Evolutionary conservation across 345 rosid species (phyloP), one percentile per base, ranked within the genome.

Genomic region (Camelina neglecta): DNA sequence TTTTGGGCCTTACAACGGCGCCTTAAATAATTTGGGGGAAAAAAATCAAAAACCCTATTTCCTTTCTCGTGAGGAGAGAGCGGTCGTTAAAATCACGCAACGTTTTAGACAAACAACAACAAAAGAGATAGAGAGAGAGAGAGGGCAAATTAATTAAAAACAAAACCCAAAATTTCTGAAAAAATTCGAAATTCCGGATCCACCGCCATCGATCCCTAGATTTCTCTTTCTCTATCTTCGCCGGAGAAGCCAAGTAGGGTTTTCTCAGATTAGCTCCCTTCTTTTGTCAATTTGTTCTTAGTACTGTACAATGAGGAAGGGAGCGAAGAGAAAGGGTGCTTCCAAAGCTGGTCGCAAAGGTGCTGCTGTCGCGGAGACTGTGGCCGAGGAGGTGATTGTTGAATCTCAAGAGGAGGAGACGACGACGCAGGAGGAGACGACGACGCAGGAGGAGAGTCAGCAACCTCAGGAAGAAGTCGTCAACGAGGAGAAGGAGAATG

Each of bases 321-420:
- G 83, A 65, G 76, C 84, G 5, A 84, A 84, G 86, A 68, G 78
- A 71, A 84, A 63, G 77, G 81, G 74, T 15, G 76, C 29, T 76
- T 74, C 76, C n/a, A 79, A 72, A 41, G 80, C 65, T 2, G 79
- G 68, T 3, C 59, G 78, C 31, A 68, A 80, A 41, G 82, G 33
- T 67, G 56, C 63, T 67, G 56, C 63, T 57, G 65, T 76, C 18
- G 42, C 69, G 33, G 76, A 48, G 75, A 60, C 51, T 49, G 36
- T 50, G 9, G 45, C 60, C 64, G 74, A 78, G 13, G 81, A 65
- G 48, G 81, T 65, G 57, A 35, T 78, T 2, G 48, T 60, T 13
- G 77, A 71, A 55, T 72, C 80, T 49, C 20, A 38, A 10, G 66
- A 73, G 69, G 74, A 26, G 36, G 48, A 58, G 51, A 54, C 24